These are phyloP conservation scores for Globisporangium heterothallicum DNA, from an alignment of 352 stramenopile genomes.

Conservation along the genomic window DNA sequence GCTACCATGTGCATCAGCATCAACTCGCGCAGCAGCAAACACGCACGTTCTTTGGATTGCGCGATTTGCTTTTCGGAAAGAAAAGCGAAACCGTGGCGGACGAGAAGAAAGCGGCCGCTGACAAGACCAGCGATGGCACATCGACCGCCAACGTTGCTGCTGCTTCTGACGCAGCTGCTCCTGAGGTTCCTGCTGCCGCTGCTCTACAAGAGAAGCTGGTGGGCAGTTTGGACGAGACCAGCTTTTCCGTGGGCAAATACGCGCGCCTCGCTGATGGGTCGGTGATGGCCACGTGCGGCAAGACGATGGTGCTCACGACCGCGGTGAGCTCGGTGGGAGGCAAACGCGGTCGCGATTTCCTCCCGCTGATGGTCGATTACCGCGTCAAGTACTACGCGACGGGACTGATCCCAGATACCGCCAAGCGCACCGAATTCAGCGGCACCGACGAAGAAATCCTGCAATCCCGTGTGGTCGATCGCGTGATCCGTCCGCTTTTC, in stretches of 20 bases:
- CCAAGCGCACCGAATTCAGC: slow-evolving; percentile 83
- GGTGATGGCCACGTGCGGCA: slow-evolving; percentile 77
- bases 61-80: slow-evolving; percentile 56
- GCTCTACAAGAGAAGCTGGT: slow-evolving; percentile 18
- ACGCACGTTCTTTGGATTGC: slow-evolving; percentile 58
- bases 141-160: slow-evolving; percentile 2
- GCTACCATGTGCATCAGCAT: slow-evolving; percentile 8
- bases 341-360: slow-evolving; percentile 59
- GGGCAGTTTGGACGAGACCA: slow-evolving; percentile 45
- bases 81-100: slow-evolving; percentile 22
- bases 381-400: slow-evolving; percentile 86
- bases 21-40: slow-evolving; percentile 19
- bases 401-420: slow-evolving; percentile 85
- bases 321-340: slow-evolving; percentile 57
- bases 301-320: slow-evolving; percentile 85
- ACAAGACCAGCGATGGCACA: slow-evolving; percentile 3
- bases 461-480: slow-evolving; percentile 94
- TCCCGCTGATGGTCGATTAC: slow-evolving; percentile 94
- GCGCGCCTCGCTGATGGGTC: slow-evolving; percentile 81
- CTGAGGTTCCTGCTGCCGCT: slow-evolving; percentile 11
- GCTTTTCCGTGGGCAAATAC: slow-evolving; percentile 71
- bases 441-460: slow-evolving; percentile 95
- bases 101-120: slow-evolving; percentile 6
- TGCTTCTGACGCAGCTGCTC: slow-evolving; percentile 3
- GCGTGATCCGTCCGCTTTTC: slow-evolving; percentile 94